Conservation (phyloP, 2,329 filamentous ascomycete genomes). For the Xylariaceae sp. region DNA sequence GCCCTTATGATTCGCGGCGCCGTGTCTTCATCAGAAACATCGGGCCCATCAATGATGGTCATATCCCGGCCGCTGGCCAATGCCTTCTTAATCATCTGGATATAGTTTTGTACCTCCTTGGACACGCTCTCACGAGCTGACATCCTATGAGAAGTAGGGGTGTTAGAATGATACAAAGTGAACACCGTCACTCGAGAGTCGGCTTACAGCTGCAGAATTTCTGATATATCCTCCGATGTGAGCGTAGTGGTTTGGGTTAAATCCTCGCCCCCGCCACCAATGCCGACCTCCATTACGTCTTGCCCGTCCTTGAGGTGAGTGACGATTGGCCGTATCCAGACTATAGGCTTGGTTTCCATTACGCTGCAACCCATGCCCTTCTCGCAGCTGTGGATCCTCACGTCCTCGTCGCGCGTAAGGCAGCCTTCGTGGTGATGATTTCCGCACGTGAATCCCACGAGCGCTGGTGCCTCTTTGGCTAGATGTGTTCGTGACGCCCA, state of each 20-base stretch:
- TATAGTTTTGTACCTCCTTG: constrained; percentile 8
- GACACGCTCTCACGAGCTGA: constrained; percentile 1
- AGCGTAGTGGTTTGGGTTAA: constrained; percentile 60
- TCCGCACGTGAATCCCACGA: constrained; percentile 70
- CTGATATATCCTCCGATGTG: constrained; percentile 47
- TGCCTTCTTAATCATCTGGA: constrained; percentile 17
- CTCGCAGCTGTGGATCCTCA: constrained; percentile 81
- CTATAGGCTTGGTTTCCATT: constrained; percentile 45
- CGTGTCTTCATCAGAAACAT: constrained; percentile 21
- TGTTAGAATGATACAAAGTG: too few relatives aligned
- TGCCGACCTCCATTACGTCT: constrained; percentile 66
- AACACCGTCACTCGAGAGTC: neutral
- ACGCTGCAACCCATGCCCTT: constrained; percentile 58
- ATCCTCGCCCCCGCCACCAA: constrained; percentile 75
- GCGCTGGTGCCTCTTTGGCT: constrained; percentile 56
- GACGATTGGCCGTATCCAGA: constrained; percentile 76
- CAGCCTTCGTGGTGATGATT: constrained; percentile 67
- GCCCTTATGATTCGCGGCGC: constrained; percentile 16
- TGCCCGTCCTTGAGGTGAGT: constrained; percentile 54
- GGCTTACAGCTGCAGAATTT: constrained; percentile 39
- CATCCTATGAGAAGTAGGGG: constrained; percentile 6
- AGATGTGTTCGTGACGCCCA: constrained; percentile 39
- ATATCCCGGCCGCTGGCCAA: constrained; percentile 30
- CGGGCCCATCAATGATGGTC: constrained; percentile 31
- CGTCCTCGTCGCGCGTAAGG: constrained; percentile 57